These are phyloP conservation scores for Circinella minor DNA, from an alignment of 371 early-diverging fungal genomes.

Conservation along the genomic window DNA sequence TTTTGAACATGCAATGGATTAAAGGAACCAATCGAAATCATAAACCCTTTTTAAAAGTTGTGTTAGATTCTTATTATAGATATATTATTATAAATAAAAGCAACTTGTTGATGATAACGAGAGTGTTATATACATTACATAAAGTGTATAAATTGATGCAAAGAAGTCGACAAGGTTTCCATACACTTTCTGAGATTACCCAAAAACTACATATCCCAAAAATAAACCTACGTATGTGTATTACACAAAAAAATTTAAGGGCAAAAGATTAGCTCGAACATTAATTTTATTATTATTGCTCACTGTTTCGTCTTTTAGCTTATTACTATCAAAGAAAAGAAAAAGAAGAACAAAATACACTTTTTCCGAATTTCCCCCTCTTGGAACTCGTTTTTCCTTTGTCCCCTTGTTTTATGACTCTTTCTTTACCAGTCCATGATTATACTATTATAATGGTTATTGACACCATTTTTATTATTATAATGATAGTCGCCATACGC, in stretches of 20 bases:
- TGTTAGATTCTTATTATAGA: too few species aligned
- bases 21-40: not conserved
- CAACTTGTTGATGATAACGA: not conserved
- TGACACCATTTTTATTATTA: too few species aligned
- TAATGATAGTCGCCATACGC: constrained; percentile 1
- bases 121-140: constrained; percentile 4
- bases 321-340: too few species aligned
- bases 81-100: too few species aligned
- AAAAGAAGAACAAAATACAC: too few species aligned
- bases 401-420: too few species aligned
- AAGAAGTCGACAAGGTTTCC: constrained; percentile 4
- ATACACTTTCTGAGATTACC: not conserved
- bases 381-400: too few species aligned
- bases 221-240: not conserved
- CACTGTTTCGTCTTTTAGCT: too few species aligned
- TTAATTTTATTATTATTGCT: too few species aligned
- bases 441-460: not conserved
- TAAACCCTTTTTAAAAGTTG: not conserved
- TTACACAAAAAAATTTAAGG: not conserved
- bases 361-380: too few species aligned
- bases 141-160: constrained; percentile 1
- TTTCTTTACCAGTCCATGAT: not conserved
- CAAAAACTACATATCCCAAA: constrained; percentile 1
- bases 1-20: not conserved
- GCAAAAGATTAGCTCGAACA: too few species aligned